phyloP scores from a whole-genome alignment of 805 yeast genomes.

The Jamesozyma spencerorum region DNA sequence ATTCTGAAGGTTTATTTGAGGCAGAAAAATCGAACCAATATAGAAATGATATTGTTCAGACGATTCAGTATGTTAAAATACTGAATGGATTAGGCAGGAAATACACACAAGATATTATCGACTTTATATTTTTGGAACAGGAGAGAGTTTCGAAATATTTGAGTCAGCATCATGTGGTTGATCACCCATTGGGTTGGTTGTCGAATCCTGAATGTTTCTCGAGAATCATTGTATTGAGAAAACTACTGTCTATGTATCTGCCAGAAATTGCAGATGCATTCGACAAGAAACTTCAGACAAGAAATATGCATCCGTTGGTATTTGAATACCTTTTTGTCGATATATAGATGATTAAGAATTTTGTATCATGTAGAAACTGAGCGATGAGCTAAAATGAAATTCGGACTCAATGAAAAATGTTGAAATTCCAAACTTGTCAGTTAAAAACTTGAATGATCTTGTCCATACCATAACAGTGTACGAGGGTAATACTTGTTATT shows the following conservation, averaged over 20 bases:
- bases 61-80: constrained; percentile 15
- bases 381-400: no score
- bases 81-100: constrained; percentile 3
- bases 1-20: constrained; percentile 44
- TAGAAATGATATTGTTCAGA: constrained; percentile 38
- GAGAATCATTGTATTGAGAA: constrained; percentile 13
- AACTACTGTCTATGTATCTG: background rate
- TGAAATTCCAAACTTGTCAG: no score
- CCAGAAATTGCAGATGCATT: background rate
- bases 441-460: no score
- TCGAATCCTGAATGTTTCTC: constrained; percentile 18
- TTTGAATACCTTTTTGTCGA: constrained; percentile 3
- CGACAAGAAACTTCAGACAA: background rate
- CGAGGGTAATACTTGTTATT: no score
- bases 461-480: no score
- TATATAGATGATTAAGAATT: background rate
- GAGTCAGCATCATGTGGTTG: constrained; percentile 4
- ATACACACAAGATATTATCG: background rate
- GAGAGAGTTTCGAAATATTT: constrained; percentile 2
- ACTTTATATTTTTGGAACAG: constrained; percentile 1
- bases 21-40: constrained; percentile 62
- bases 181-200: constrained; percentile 22
- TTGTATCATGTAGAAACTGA: no score
- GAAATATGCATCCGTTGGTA: constrained; percentile 2
- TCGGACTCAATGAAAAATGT: no score